A percentile compares a stretch with the other conserved stretches of the same genome.
These are phyloP conservation scores for Tylopilus plumbeoviolaceoides DNA, from an alignment of 768 basidiomycete genomes.

Conservation along the genomic window DNA sequence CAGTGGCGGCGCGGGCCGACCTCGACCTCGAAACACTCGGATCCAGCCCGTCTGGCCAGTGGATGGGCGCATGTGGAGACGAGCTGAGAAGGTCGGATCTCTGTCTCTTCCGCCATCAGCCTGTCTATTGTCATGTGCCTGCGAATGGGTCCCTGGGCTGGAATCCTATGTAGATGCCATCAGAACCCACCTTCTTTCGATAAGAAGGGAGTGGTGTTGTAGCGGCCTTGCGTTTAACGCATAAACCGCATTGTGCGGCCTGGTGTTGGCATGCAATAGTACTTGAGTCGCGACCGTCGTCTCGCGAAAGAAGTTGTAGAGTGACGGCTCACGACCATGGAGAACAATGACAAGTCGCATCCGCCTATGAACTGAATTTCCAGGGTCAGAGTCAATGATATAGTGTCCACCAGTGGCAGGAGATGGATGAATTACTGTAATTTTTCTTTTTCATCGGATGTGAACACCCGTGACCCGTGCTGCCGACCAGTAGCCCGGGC, in stretches of 20 bases:
- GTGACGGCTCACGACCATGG: background rate
- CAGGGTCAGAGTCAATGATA: background rate
- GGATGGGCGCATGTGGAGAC: background rate
- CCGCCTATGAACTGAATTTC: background rate
- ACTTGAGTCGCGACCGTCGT: too few species aligned
- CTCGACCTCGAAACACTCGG: background rate
- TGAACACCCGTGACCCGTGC: too few species aligned
- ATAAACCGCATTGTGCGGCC: too few species aligned
- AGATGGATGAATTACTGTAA: background rate
- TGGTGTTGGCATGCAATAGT: too few species aligned
- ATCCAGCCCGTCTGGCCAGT: background rate
- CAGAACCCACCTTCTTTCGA: background rate
- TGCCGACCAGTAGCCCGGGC: too few species aligned
- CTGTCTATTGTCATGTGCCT: background rate
- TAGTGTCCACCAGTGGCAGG: background rate
- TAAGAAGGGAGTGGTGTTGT: background rate
- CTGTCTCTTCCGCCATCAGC: too few species aligned
- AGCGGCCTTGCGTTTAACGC: background rate
- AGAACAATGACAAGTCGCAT: background rate
- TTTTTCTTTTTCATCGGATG: background rate
- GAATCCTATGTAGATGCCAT: background rate
- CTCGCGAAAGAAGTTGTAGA: too few species aligned
- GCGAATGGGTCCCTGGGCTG: background rate
- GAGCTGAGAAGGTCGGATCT: too few species aligned
- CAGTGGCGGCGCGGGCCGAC: background rate